phyloP scores from a whole-genome alignment of 768 basidiomycete genomes.

The Candolleomyces eurysporus region DNA sequence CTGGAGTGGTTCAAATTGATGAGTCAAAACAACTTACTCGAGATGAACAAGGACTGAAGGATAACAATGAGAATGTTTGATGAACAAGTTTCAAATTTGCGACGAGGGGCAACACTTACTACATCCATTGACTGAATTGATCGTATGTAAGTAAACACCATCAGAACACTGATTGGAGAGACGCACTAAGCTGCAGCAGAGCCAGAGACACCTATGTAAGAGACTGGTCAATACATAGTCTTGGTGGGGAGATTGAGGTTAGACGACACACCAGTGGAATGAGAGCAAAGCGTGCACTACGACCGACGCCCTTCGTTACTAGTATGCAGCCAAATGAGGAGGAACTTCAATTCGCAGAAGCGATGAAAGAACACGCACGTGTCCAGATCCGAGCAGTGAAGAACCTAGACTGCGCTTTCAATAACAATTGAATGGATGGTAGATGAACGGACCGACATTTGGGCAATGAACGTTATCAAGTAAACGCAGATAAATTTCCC shows the following conservation, averaged over 20 bases:
- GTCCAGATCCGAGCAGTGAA: slow-evolving; percentile 8
- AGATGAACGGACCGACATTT: neutral
- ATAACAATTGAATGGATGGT: no score
- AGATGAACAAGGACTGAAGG: neutral
- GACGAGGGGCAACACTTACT: neutral
- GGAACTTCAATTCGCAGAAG: no score
- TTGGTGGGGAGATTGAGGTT: no score
- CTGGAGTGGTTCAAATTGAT: no score
- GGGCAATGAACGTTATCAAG: slow-evolving; percentile 7
- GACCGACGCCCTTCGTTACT: neutral
- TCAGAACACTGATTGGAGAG: neutral
- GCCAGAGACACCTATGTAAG: neutral
- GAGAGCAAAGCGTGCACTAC: neutral
- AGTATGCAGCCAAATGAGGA: neutral
- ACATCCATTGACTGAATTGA: neutral
- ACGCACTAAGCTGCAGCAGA: neutral
- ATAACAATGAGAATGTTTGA: neutral
- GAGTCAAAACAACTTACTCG: neutral
- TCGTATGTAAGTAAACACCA: neutral
- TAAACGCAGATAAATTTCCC: neutral
- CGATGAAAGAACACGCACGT: neutral
- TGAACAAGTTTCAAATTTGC: neutral
- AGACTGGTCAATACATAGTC: neutral
- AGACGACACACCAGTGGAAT: neutral
- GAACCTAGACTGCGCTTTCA: neutral